phyloP scores from a whole-genome alignment of 495 filamentous ascomycete genomes.

The Poronia punctata region DNA sequence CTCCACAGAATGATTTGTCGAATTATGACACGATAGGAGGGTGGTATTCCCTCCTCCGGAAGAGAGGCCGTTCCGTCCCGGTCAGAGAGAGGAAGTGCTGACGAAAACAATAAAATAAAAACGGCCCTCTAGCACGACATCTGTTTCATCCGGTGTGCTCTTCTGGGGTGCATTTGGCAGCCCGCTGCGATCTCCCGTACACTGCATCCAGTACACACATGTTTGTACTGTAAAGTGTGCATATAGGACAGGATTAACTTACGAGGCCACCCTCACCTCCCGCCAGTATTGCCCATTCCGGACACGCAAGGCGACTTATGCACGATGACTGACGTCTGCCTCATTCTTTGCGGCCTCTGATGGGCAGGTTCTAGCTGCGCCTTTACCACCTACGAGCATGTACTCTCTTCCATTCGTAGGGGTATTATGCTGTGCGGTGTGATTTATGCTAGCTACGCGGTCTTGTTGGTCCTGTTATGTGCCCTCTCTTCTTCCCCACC shows the following conservation, averaged over 20 bases:
- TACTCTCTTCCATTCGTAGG: too few species aligned
- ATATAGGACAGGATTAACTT: neutral
- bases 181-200: neutral
- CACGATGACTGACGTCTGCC: slow-evolving; percentile 12
- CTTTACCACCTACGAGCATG: too few species aligned
- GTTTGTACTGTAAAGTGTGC: neutral
- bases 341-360: slow-evolving; percentile 5
- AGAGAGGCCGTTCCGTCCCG: slow-evolving; percentile 5
- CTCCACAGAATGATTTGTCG: too few species aligned
- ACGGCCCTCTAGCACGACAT: too few species aligned
- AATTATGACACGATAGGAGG: slow-evolving; percentile 1
- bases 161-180: neutral
- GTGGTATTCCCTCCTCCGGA: slow-evolving; percentile 1
- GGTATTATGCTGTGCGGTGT: too few species aligned
- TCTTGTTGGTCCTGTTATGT: too few species aligned
- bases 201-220: neutral
- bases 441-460: too few species aligned
- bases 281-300: too few species aligned
- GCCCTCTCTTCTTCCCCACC: too few species aligned
- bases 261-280: neutral
- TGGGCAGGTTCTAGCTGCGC: too few species aligned
- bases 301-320: slow-evolving; percentile 9
- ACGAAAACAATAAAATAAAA: too few species aligned
- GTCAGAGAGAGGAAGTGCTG: neutral
- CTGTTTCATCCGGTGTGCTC: slow-evolving; percentile 1